Conservation (phyloP, 352 stramenopile species). For the Phytophthora nicotianae region DNA sequence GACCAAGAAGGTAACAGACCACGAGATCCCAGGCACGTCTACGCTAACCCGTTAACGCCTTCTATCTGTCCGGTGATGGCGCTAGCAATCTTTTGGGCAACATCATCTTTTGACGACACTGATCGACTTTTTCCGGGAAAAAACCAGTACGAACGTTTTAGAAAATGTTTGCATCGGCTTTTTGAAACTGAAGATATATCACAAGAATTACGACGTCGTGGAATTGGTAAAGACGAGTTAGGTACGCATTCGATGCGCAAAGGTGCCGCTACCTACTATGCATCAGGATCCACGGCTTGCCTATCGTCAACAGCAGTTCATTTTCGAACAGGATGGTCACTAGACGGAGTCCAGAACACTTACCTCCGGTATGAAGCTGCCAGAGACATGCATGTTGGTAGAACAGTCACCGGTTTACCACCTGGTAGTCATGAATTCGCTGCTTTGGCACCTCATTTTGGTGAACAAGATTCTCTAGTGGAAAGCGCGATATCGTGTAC, state of each 20-base stretch:
- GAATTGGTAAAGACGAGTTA: constrained; percentile 12
- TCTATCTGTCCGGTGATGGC: constrained; percentile 1
- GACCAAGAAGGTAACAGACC: no score
- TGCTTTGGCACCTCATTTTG: constrained; percentile 28
- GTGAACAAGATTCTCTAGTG: no score
- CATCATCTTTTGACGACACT: constrained; percentile 7
- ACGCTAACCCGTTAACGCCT: constrained; percentile 15
- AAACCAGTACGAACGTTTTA: constrained; percentile 19
- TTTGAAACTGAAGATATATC: constrained; percentile 1
- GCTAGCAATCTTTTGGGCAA: constrained; percentile 15
- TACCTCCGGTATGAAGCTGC: constrained; percentile 27
- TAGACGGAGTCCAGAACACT: constrained; percentile 25
- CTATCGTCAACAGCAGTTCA: constrained; percentile 24
- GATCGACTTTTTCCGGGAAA: no score
- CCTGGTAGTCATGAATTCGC: constrained; percentile 21
- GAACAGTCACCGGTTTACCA: constrained; percentile 20
- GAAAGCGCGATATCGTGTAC: no score
- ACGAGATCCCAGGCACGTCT: constrained; percentile 16
- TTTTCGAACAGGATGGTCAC: constrained; percentile 22
- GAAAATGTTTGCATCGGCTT: constrained; percentile 10
- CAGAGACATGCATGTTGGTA: no score
- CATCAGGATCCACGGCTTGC: constrained; percentile 28
- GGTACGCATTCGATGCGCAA: no score
- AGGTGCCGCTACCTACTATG: constrained; percentile 25
- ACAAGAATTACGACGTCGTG: constrained; percentile 19